phyloP scores from a whole-genome alignment of 306 rosid species.

The Corylus avellana region DNA sequence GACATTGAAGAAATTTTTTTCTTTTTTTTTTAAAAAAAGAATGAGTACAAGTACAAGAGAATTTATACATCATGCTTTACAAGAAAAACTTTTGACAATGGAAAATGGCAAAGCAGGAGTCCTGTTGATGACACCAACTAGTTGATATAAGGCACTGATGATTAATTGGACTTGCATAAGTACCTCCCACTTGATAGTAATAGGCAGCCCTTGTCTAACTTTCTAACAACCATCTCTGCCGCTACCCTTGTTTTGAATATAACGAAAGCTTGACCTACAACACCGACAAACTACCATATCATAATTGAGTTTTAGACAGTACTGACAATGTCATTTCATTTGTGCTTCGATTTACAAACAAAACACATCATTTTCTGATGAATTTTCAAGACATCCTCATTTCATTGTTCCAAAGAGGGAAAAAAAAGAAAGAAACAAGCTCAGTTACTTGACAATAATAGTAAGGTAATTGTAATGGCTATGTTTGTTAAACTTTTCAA shows the following conservation, averaged over 20 bases:
- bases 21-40: neutral
- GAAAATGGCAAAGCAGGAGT: neutral
- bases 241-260: slow-evolving; percentile 64
- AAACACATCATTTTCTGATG: neutral
- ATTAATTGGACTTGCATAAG: slow-evolving; percentile 22
- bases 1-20: too few relatives aligned
- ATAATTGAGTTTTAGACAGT: slow-evolving; percentile 5
- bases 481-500: too few relatives aligned
- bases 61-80: neutral
- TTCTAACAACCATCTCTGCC: slow-evolving; percentile 56
- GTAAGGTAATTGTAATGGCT: too few relatives aligned
- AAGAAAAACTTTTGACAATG: neutral
- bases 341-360: neutral
- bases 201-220: slow-evolving; percentile 63
- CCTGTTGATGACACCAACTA: neutral
- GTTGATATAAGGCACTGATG: neutral
- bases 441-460: too few relatives aligned
- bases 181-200: slow-evolving; percentile 85
- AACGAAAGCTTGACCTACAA: slow-evolving; percentile 81
- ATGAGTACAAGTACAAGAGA: neutral
- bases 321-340: neutral
- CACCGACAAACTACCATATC: slow-evolving; percentile 17
- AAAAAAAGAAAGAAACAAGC: too few relatives aligned
- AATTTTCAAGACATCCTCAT: neutral
- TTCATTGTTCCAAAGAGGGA: too few relatives aligned